Evolutionary conservation across 306 rosid genomes (phyloP), one percentile per base, ranked within the genome.

Genomic region (Vigna nakashimae): DNA sequence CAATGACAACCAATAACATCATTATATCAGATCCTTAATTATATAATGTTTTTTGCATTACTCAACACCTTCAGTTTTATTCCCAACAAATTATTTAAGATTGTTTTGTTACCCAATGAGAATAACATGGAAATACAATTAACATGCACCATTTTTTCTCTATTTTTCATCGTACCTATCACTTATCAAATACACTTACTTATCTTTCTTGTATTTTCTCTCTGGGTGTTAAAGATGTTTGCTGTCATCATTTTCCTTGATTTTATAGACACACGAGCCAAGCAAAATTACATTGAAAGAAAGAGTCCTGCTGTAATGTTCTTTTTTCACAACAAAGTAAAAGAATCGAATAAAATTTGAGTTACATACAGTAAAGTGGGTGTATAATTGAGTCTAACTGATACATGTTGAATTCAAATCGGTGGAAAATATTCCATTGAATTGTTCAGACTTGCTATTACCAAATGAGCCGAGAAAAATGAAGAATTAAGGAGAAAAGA

Each of bases 391-490:
- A 7, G 40, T 50, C 43, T 50, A 6, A 50, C 13, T 10, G 46
- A 71, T 26, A 24, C 46, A 56, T 66, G 7, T 52, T 56, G 7
- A 45, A 65, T 80, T 57, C 51, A 66, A 74, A 49, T 13, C n/a
- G 71, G 43, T 79, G 65, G 50, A 73, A 74, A 74, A 12, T 26
- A 26, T 45, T 67, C 36, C 74, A 36, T 13, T 4, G 24, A 65
- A 67, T 9, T 42, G 14, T 34, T 72, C 11, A 77, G 75, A 45
- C 75, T 65, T 76, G 0, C 15, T 60, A 16, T 16, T 34, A 60
- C 20, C 78, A 74, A 60, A 43, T 73, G 71, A 71, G 24, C 43
- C 45, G 71, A 71, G 75, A 72, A 76, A 30, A 79, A 71, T 60
- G 10, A 22, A 22, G 2, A 13, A 43, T 9, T 9, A 12, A 70